phyloP scores from a whole-genome alignment of 768 basidiomycete genomes.

The Boletus subcaerulescens region DNA sequence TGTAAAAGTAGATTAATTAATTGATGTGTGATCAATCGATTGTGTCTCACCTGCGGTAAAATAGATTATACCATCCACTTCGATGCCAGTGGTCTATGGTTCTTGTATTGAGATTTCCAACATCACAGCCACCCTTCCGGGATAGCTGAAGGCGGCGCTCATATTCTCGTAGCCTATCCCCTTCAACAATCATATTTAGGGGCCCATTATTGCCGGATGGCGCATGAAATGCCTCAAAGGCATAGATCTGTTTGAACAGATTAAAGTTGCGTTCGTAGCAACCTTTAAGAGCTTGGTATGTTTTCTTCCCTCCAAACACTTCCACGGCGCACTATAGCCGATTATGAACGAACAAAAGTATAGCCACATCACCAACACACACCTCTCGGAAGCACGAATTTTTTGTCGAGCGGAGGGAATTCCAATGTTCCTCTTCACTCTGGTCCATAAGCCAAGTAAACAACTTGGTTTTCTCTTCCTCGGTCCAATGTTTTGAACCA shows the following conservation, averaged over 20 bases:
- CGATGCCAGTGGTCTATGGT: slow-evolving; percentile 80
- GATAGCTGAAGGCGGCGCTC: slow-evolving; percentile 69
- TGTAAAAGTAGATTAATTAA: slow-evolving; percentile 24
- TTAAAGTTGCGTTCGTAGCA: slow-evolving; percentile 86
- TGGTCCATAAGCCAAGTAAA: slow-evolving; percentile 78
- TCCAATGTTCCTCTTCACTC: slow-evolving; percentile 75
- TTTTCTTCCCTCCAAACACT: slow-evolving; percentile 74
- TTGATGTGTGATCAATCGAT: not conserved
- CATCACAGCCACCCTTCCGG: slow-evolving; percentile 62
- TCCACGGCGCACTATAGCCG: slow-evolving; percentile 58
- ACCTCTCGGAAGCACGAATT: slow-evolving; percentile 83
- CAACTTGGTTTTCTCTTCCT: slow-evolving; percentile 75
- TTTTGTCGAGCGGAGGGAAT: slow-evolving; percentile 71
- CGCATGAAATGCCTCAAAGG: slow-evolving; percentile 53
- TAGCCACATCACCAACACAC: slow-evolving; percentile 3
- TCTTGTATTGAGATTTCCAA: slow-evolving; percentile 70
- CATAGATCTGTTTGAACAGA: slow-evolving; percentile 78
- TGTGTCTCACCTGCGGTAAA: slow-evolving; percentile 55
- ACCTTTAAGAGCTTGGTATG: slow-evolving; percentile 80
- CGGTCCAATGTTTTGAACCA: slow-evolving; percentile 83
- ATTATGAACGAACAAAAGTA: not conserved
- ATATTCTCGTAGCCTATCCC: slow-evolving; percentile 66
- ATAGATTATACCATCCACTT: slow-evolving; percentile 72
- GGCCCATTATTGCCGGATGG: slow-evolving; percentile 33
- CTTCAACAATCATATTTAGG: slow-evolving; percentile 47